Base-by-base conservation (phyloP, 768 basidiomycete species). In the Rhodocollybia butyracea region DNA sequence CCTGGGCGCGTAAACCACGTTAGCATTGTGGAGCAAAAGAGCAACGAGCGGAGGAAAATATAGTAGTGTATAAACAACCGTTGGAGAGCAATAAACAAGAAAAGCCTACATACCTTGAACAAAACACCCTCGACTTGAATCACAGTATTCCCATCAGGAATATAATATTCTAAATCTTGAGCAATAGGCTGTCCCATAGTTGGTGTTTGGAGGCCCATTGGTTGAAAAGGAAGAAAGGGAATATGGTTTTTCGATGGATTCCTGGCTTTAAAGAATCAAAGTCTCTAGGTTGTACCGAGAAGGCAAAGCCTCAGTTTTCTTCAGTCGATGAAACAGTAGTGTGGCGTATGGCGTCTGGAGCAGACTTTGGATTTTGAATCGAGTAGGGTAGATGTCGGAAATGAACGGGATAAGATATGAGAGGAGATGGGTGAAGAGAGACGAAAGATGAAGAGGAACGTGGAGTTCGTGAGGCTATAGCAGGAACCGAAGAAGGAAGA, bases 81-180 rank as follows among this genome's bases (percentile, higher is more conserved):
- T 7, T 12, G 21, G 27, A 34, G 17, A 29, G 12, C 12, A 51
- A 40, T 11, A 11, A 6, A 15, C 21, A 21, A n/a, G 15, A 39
- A 27, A 11, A 21, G 52, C n/a, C n/a, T n/a, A 59, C 47, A 51
- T 60, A 77, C 78, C 68, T 75, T 78, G 69, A 80, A 80, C 34
- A 80, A 59, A 0, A 70, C 75, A 30, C 70, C 72, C 58, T 77
- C 76, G 36, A 78, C 75, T 29, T 70, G 68, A 5, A 80, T 56
- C 6, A 73, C 68, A 3, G 70, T 70, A 50, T 76, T 75, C 19
- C 78, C 79, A 59, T 78, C 76, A 3, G 66, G 61, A 47, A 77
- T 68, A 59, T 77, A 80, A 52, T 72, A 80, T 21, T 60, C 64
- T 15, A 64, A 47, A 41, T 75, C 72, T 42, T 71, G 68, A 2